These are phyloP conservation scores for Fusarium sp. DNA, from an alignment of 2,329 filamentous ascomycete species.

Conservation along the genomic window DNA sequence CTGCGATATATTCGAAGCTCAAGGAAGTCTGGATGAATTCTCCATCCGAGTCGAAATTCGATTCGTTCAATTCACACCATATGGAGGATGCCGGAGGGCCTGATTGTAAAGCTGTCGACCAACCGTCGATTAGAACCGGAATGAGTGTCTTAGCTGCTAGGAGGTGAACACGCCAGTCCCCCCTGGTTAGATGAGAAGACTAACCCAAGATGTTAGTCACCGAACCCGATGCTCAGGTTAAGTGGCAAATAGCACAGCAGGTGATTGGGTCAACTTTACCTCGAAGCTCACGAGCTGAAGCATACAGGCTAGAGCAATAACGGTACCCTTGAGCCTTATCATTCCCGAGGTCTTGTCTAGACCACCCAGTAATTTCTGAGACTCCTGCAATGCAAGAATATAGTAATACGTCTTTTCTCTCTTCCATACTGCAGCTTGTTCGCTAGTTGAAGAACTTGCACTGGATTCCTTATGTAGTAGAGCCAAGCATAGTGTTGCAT, in stretches of 20 bases:
- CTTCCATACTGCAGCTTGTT: neutral
- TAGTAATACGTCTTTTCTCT: neutral
- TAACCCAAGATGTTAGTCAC: neutral
- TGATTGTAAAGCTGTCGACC: neutral
- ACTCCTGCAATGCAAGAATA: neutral
- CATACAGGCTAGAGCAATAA: neutral
- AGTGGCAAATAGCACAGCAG: neutral
- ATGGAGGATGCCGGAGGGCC: neutral
- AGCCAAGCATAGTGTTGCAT: neutral
- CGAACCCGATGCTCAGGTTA: neutral
- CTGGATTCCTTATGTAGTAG: neutral
- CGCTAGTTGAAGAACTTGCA: neutral
- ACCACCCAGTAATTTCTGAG: neutral
- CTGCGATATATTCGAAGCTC: neutral
- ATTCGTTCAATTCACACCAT: neutral
- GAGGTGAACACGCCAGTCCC: neutral
- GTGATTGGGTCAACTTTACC: neutral
- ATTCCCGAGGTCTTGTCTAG: neutral
- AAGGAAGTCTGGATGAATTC: neutral
- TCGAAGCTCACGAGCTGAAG: neutral
- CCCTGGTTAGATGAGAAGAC: neutral
- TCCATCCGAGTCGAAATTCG: neutral
- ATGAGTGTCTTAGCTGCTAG: neutral
- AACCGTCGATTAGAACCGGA: neutral
- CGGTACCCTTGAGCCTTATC: neutral